Evolutionary conservation across 345 rosid genomes (phyloP).

Genomic region (Camelina laxa): DNA sequence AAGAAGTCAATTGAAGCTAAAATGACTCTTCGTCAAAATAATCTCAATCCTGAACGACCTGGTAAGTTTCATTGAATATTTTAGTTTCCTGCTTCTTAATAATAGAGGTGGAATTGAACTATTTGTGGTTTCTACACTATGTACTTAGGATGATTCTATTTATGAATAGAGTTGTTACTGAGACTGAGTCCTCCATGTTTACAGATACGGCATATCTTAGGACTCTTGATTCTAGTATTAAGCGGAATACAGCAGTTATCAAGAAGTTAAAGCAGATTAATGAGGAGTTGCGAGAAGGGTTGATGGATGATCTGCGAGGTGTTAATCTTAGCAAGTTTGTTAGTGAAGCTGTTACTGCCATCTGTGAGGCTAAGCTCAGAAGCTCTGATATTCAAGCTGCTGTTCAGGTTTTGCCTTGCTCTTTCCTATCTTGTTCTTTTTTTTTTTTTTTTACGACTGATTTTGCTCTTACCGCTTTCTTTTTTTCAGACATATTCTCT

Average conservation of each 20-base stretch:
- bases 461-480: slow-evolving; percentile 3
- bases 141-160: neutral
- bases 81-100: neutral
- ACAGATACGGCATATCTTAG: slow-evolving; percentile 83
- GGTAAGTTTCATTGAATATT: slow-evolving; percentile 52
- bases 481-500: neutral
- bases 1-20: slow-evolving; percentile 84
- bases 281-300: slow-evolving; percentile 88
- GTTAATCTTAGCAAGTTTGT: slow-evolving; percentile 94
- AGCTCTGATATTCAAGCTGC: slow-evolving; percentile 94
- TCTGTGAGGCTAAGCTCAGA: slow-evolving; percentile 96
- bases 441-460: neutral
- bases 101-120: neutral
- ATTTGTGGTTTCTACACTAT: neutral
- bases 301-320: slow-evolving; percentile 83
- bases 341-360: slow-evolving; percentile 91
- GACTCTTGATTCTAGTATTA: slow-evolving; percentile 94
- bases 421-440: slow-evolving; percentile 15
- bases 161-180: slow-evolving; percentile 37
- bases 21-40: slow-evolving; percentile 85
- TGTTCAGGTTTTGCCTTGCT: slow-evolving; percentile 65
- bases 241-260: slow-evolving; percentile 91
- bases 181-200: slow-evolving; percentile 40
- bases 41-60: slow-evolving; percentile 93
- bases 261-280: slow-evolving; percentile 93